These are phyloP conservation scores for Fusarium guadeloupense DNA, from an alignment of 2,329 filamentous ascomycete genomes.

Conservation along the genomic window DNA sequence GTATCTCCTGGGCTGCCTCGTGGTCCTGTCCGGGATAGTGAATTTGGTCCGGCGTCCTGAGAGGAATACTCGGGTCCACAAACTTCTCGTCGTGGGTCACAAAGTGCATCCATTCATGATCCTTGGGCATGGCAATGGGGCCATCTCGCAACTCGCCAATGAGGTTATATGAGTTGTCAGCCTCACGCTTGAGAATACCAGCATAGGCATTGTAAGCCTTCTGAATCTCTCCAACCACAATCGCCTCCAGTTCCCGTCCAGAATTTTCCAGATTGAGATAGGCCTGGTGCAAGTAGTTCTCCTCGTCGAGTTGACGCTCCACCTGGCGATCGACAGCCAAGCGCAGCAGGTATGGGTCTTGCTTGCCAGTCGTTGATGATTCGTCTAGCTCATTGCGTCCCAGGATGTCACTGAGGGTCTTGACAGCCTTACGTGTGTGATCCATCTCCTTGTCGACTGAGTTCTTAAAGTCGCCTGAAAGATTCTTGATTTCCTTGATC, in stretches of 20 bases:
- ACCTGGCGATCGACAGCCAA: conserved; percentile 89
- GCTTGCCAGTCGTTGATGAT: conserved; percentile 77
- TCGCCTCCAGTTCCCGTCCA: conserved; percentile 92
- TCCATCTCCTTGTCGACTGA: conserved; percentile 96
- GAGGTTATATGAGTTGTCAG: conserved; percentile 79
- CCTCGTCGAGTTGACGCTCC: conserved; percentile 92
- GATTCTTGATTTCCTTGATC: conserved; percentile 96
- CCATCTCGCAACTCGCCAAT: conserved; percentile 85
- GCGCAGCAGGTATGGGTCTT: conserved; percentile 89
- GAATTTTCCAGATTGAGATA: conserved; percentile 95
- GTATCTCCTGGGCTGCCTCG: conserved; percentile 81
- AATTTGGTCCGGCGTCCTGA: conserved; percentile 83
- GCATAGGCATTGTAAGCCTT: conserved; percentile 97
- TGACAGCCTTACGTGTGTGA: conserved; percentile 79
- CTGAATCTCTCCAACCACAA: conserved; percentile 96
- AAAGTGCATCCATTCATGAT: conserved; percentile 89
- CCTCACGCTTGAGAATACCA: conserved; percentile 89
- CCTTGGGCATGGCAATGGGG: conserved; percentile 91
- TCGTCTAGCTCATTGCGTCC: conserved; percentile 83
- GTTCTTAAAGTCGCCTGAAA: conserved; percentile 96
- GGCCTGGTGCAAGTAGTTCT: conserved; percentile 96
- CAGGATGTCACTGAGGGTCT: conserved; percentile 81
- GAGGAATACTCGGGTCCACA: conserved; percentile 82
- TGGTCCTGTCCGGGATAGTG: conserved; percentile 92
- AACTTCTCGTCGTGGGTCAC: conserved; percentile 84